Percentiles rank a stretch among this genome's conserved stretches.
These are phyloP conservation scores for Wickerhamiella sergipiensis DNA, from an alignment of 805 yeast genomes.

Conservation along the genomic window DNA sequence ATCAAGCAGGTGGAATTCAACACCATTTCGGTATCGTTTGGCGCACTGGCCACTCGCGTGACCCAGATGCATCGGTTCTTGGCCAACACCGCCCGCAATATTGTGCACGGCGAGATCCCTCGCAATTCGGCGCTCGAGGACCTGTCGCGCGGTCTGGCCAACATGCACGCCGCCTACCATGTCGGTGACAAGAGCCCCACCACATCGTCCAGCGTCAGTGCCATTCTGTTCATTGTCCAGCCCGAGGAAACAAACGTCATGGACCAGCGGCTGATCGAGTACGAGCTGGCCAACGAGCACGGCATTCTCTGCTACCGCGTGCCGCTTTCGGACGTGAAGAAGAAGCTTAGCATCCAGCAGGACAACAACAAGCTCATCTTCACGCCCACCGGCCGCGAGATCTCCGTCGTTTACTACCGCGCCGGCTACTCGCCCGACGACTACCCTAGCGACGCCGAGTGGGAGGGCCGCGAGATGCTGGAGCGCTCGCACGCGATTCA, in stretches of 20 bases:
- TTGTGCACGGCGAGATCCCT: conserved; percentile 36
- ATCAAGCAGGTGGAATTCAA: conserved; percentile 94
- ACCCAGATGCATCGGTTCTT: conserved; percentile 56
- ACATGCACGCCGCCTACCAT: conserved; percentile 45
- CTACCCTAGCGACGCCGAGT: conserved; percentile 48
- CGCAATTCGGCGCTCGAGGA: conserved; percentile 48
- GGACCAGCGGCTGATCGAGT: conserved; percentile 83
- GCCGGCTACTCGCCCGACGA: conserved; percentile 82
- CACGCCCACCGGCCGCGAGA: conserved; percentile 46
- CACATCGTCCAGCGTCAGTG: neutral
- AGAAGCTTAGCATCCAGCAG: conserved; percentile 27
- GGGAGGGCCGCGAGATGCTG: conserved; percentile 63
- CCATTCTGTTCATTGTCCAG: conserved; percentile 66
- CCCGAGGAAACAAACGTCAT: conserved; percentile 76
- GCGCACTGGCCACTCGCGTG: conserved; percentile 73
- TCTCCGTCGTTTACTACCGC: conserved; percentile 81
- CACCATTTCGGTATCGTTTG: conserved; percentile 91
- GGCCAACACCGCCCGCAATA: conserved; percentile 27
- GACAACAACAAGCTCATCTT: conserved; percentile 32
- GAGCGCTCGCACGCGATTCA: conserved; percentile 74
- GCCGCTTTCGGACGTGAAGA: conserved; percentile 45
- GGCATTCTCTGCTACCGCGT: conserved; percentile 52
- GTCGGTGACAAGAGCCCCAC: conserved; percentile 9
- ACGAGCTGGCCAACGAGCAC: conserved; percentile 41
- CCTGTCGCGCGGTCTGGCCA: conserved; percentile 56